Evolutionary conservation across 75 land plant genomes (phyloP), one percentile per base, ranked within the genome.

Genomic region (Cupressus sempervirens): DNA sequence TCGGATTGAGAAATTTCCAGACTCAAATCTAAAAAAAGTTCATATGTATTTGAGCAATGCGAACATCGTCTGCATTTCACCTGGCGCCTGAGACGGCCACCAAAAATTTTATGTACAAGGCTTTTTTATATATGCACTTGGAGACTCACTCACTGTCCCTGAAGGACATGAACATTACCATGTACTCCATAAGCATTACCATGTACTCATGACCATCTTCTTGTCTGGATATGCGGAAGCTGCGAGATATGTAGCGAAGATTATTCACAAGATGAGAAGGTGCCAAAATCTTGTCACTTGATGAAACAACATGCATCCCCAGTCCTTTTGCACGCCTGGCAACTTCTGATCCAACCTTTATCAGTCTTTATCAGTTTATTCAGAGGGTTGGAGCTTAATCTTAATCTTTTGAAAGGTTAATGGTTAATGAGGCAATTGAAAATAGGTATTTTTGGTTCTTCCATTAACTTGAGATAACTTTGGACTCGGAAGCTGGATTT

Each of bases 121-220:
- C 95, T 97, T 83, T 91, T 91, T 83, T 97, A n/a, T 94, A 89
- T 90, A 93, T 41, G 93, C 94, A 84, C 85, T 89, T 48, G 94
- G 89, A 40, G 94, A 89, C 83, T 90, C 93, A 86, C 88, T 93
- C 15, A 96, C 85, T 38, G 91, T 90, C 56, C 95, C 94, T 70
- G 88, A 87, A 48, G 96, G 94, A 65, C 92, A 79, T 85, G 95
- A 94, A 86, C 95, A 96, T 74, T n/a, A n/a, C 93, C 93, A 97
- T 92, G 16, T 98, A 94, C 52, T 97, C 99, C 45, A 97, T 89
- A 56, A 97, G 84, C 87, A 94, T 91, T 12, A 97, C 91, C 96
- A 97, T 93, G 87, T 93, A 96, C 32, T 96, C 99, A 85, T 97
- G 99, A 6, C 96, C 99, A 92, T 97, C 99, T 85, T 97, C 99